A percentile compares a stretch with the other conserved stretches of the same genome.
Conservation (phyloP, 2,329 filamentous ascomycete species). For the Paraphoma sp. region DNA sequence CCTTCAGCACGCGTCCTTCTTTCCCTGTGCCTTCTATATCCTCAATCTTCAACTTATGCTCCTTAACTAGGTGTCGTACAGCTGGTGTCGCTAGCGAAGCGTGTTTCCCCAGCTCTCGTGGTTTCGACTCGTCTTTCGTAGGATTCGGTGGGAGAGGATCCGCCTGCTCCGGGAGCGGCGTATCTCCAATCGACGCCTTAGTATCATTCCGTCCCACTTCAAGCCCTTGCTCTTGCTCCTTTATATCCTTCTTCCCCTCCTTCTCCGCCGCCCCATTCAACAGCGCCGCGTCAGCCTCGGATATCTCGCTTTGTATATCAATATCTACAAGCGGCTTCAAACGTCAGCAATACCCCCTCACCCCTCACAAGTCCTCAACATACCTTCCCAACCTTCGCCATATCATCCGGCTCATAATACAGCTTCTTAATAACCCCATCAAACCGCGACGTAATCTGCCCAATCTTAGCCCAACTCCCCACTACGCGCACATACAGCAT, state of each 20-base stretch:
- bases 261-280: slow-evolving; percentile 43
- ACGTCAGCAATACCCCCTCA: slow-evolving; percentile 15
- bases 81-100: slow-evolving; percentile 87
- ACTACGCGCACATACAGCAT: not conserved
- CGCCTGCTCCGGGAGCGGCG: slow-evolving; percentile 19
- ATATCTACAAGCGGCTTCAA: slow-evolving; percentile 86
- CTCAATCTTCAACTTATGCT: slow-evolving; percentile 77
- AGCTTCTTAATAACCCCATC: slow-evolving; percentile 95
- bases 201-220: slow-evolving; percentile 45
- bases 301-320: slow-evolving; percentile 82
- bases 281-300: slow-evolving; percentile 63
- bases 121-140: slow-evolving; percentile 17
- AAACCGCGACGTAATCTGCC: slow-evolving; percentile 91
- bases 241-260: slow-evolving; percentile 25
- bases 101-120: slow-evolving; percentile 64
- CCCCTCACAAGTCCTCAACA: not conserved
- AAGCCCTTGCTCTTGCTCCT: slow-evolving; percentile 30
- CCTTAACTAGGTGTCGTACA: slow-evolving; percentile 85
- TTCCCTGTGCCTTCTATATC: slow-evolving; percentile 85
- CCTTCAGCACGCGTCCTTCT: slow-evolving; percentile 89
- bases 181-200: slow-evolving; percentile 29
- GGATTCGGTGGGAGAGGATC: slow-evolving; percentile 28
- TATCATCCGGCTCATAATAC: slow-evolving; percentile 93
- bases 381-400: slow-evolving; percentile 87
- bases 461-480: slow-evolving; percentile 13